phyloP scores from a whole-genome alignment of 805 yeast genomes.

The Kodamaea neixiangensis region DNA sequence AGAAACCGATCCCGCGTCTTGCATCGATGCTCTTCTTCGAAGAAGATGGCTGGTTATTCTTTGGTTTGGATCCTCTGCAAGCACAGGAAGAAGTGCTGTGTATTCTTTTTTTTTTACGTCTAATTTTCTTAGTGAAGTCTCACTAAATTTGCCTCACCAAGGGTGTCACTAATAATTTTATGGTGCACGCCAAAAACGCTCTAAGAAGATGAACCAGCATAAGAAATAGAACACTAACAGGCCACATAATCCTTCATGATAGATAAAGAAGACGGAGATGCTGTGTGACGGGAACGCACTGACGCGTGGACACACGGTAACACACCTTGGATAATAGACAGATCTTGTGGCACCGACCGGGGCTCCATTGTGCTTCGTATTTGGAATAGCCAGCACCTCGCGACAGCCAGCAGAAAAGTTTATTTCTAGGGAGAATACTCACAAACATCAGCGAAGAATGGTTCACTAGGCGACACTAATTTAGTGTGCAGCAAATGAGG shows the following conservation, averaged over 20 bases:
- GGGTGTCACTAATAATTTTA: neutral
- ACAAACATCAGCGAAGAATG: neutral
- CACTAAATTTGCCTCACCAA: neutral
- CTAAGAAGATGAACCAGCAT: neutral
- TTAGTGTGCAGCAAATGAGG: neutral
- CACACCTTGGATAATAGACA: neutral
- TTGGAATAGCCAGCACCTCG: slow-evolving; percentile 1
- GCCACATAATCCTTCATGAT: neutral
- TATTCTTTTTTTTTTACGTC: neutral
- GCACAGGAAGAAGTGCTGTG: neutral
- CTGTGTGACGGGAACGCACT: neutral
- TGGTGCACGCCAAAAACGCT: neutral
- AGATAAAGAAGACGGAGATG: neutral
- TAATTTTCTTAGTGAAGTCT: neutral
- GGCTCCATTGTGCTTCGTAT: neutral
- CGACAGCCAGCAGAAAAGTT: slow-evolving; percentile 3
- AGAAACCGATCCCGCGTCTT: neutral
- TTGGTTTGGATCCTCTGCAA: neutral
- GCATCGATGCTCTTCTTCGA: neutral
- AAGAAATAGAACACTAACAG: neutral
- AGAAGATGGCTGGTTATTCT: neutral
- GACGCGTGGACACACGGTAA: neutral
- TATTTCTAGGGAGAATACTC: neutral
- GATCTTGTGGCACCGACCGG: neutral
- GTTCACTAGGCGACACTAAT: slow-evolving; percentile 2